Base-by-base conservation (phyloP, 257 asterid genomes). In the Petrea volubilis region DNA sequence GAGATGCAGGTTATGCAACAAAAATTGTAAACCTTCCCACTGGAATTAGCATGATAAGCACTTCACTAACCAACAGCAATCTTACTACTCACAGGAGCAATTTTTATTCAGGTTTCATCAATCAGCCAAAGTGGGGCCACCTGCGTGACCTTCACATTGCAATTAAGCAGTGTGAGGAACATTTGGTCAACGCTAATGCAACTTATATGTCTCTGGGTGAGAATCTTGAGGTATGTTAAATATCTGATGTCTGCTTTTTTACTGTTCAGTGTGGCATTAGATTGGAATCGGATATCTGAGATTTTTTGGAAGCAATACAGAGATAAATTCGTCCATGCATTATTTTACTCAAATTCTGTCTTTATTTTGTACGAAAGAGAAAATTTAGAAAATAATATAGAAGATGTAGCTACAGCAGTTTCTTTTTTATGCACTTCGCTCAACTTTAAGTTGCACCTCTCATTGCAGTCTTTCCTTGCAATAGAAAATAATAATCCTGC, bases 121-220 rank as follows among this genome's bases (percentile, higher is more conserved):
- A 82, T 65, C 93, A 88, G 73, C 96, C 92, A 9, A 90, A 90
- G 68, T 90, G 96, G 96, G 92, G 96, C 6, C 97, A 90, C 80
- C 82, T 91, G 25, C 89, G 92, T 15, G 84, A 85, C 78, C 86
- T 91, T 65, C 97, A 91, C 65, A 72, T 77, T 40, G 85, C 97
- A 21, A 81, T 88, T 55, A 86, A 74, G 77, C 84, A 80, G 13
- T 90, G 97, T 44, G 94, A 90, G 84, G 92, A 90, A 50, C 85
- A 86, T 76, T 76, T 90, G 78, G 85, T 90, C 36, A 72, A 74
- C 78, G 76, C 87, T 51, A 83, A 88, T 71, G 87, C 92, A 53
- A 76, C 80, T 36, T 86, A 80, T 61, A 46, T 83, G 21, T 76
- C 90, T 49, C 89, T 90, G 38, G 97, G 97, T 20, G 64, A 56